Evolutionary conservation across 192 early-diverging fungal genomes (phyloP).

Genomic region (Backusella luteola): DNA sequence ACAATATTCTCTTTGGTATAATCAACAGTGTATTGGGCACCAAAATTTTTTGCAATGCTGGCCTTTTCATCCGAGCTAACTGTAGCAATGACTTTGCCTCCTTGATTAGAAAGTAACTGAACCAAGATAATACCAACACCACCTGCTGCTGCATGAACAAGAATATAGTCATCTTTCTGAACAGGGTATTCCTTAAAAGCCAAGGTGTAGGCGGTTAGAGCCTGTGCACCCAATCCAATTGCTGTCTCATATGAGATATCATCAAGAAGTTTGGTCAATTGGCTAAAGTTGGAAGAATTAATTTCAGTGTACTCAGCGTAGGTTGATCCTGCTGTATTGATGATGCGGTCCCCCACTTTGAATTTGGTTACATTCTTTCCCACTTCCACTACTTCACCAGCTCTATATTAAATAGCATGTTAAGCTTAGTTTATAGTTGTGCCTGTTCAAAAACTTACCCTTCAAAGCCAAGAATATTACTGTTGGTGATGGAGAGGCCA

Average conservation of each 20-base stretch:
- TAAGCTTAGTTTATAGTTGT: background rate
- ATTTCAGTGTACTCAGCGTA: constrained; percentile 80
- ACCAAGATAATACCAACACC: constrained; percentile 81
- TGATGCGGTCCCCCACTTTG: constrained; percentile 80
- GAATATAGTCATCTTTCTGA: constrained; percentile 67
- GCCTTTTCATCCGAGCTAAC: constrained; percentile 75
- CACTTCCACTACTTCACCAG: constrained; percentile 75
- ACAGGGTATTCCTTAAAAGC: constrained; percentile 70
- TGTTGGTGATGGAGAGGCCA: constrained; percentile 61
- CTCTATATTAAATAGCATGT: constrained; percentile 3
- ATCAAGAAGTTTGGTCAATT: constrained; percentile 49
- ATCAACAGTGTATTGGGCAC: constrained; percentile 72
- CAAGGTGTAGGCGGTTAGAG: constrained; percentile 79
- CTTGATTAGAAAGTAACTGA: constrained; percentile 71
- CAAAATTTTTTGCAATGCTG: constrained; percentile 51
- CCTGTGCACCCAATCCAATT: constrained; percentile 73
- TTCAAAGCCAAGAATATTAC: constrained; percentile 76
- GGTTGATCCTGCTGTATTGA: constrained; percentile 57
- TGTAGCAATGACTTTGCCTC: constrained; percentile 91
- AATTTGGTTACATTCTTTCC: constrained; percentile 64
- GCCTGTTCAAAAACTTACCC: constrained; percentile 26
- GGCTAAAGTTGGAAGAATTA: background rate
- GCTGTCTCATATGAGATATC: constrained; percentile 55
- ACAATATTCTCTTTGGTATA: constrained; percentile 68
- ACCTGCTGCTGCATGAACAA: constrained; percentile 90